These are phyloP conservation scores for Sporisorium exsertum DNA, from an alignment of 1,284 basidiomycete genomes.

Conservation along the genomic window DNA sequence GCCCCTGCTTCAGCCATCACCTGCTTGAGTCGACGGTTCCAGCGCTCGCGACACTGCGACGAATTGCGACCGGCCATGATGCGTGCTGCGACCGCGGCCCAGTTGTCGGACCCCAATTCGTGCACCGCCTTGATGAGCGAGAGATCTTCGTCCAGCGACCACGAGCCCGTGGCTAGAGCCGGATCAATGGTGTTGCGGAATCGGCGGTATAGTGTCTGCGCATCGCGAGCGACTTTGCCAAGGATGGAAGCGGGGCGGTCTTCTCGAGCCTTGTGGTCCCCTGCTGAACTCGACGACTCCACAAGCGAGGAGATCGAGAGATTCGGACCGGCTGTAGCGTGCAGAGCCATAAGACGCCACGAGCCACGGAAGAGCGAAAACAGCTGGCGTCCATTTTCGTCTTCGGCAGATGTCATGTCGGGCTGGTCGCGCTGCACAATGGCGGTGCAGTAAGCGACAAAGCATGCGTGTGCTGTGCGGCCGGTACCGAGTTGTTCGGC, in stretches of 20 bases:
- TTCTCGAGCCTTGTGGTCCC: not conserved
- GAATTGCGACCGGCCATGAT: conserved; percentile 31
- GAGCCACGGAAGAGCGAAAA: conserved; percentile 42
- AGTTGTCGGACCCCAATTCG: conserved; percentile 22
- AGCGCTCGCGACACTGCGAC: conserved; percentile 45
- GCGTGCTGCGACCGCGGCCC: conserved; percentile 28
- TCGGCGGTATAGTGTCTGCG: conserved; percentile 27
- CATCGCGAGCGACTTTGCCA: conserved; percentile 32
- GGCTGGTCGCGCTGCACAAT: conserved; percentile 32
- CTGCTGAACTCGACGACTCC: not conserved
- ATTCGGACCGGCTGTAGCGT: conserved; percentile 15
- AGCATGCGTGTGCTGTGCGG: conserved; percentile 39
- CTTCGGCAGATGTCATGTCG: conserved; percentile 25
- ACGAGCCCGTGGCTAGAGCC: conserved; percentile 31
- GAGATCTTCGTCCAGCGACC: conserved; percentile 34
- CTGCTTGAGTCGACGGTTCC: conserved; percentile 28
- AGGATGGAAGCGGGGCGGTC: conserved; percentile 12
- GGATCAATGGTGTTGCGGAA: conserved; percentile 42
- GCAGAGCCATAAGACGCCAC: conserved; percentile 44
- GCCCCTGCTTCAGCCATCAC: conserved; percentile 6
- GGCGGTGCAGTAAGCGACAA: conserved; percentile 25
- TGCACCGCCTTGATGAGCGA: conserved; percentile 25
- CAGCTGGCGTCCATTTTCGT: conserved; percentile 28
- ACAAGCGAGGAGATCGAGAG: conserved; percentile 10
- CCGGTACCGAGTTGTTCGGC: conserved; percentile 23